phyloP scores from a whole-genome alignment of 2,329 filamentous ascomycete species.

The Rutstroemia sydowiana region DNA sequence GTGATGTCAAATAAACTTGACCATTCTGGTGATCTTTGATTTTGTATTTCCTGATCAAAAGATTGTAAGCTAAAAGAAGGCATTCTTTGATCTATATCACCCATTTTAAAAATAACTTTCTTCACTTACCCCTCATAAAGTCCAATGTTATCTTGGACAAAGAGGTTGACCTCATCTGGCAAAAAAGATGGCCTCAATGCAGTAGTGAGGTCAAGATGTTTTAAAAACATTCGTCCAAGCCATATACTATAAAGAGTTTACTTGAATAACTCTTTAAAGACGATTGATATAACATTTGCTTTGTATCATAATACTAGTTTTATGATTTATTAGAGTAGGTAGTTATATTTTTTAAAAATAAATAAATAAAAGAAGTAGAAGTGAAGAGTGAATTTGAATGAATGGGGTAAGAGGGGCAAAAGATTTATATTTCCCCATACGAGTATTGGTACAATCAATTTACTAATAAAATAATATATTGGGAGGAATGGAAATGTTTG shows the following conservation, averaged over 20 bases:
- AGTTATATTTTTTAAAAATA: no score
- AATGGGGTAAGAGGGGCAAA: no score
- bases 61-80: no score
- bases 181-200: constrained; percentile 87
- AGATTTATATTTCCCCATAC: no score
- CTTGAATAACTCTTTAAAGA: neutral
- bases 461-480: no score
- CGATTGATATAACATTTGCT: constrained; percentile 1
- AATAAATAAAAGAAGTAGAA: no score
- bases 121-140: constrained; percentile 87
- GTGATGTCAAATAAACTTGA: constrained; percentile 92
- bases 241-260: constrained; percentile 18
- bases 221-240: constrained; percentile 88
- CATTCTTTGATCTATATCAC: no score
- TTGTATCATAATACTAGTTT: neutral
- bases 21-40: constrained; percentile 90
- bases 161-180: constrained; percentile 88
- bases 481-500: no score
- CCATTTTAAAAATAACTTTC: no score
- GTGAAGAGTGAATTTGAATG: no score
- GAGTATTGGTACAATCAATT: no score
- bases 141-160: constrained; percentile 95
- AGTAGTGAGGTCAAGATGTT: constrained; percentile 90
- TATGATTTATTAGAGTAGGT: no score
- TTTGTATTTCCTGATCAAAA: constrained; percentile 86